Conservation (phyloP, 2,329 filamentous ascomycete species). For the Parascedosporium putredinis region DNA sequence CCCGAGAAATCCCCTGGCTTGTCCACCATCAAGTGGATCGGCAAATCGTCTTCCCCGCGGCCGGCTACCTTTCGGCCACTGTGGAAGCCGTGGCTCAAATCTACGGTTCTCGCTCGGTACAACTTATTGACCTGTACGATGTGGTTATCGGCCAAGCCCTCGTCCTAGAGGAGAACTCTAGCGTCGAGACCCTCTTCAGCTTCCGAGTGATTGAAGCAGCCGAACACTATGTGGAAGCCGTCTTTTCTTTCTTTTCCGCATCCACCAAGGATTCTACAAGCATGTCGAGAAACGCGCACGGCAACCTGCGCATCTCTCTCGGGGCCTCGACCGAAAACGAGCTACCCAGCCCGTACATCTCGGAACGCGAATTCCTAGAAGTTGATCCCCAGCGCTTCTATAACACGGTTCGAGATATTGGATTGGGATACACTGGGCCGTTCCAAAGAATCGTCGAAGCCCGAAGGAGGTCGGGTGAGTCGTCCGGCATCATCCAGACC, state of each 20-base stretch:
- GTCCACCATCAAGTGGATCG: neutral
- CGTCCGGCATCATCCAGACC: neutral
- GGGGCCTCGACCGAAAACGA: neutral
- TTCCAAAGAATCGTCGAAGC: neutral
- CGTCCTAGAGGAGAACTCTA: neutral
- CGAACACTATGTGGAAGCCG: neutral
- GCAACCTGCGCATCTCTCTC: neutral
- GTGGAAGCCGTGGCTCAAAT: slow-evolving; percentile 33
- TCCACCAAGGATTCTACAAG: neutral
- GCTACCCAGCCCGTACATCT: neutral
- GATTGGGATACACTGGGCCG: neutral
- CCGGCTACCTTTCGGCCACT: slow-evolving; percentile 40
- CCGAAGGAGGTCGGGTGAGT: neutral
- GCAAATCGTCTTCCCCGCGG: slow-evolving; percentile 33
- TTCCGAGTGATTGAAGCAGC: neutral
- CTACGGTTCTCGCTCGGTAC: neutral
- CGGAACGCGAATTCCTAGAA: neutral
- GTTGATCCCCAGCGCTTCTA: slow-evolving; percentile 1
- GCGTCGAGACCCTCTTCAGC: neutral
- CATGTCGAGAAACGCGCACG: neutral
- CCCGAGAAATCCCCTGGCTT: slow-evolving; percentile 38
- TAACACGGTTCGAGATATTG: neutral
- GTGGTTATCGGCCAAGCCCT: neutral
- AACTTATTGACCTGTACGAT: neutral
- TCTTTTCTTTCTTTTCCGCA: neutral